Conservation (phyloP, 116 monocot genomes). For the Dioscorea cayenensis region DNA sequence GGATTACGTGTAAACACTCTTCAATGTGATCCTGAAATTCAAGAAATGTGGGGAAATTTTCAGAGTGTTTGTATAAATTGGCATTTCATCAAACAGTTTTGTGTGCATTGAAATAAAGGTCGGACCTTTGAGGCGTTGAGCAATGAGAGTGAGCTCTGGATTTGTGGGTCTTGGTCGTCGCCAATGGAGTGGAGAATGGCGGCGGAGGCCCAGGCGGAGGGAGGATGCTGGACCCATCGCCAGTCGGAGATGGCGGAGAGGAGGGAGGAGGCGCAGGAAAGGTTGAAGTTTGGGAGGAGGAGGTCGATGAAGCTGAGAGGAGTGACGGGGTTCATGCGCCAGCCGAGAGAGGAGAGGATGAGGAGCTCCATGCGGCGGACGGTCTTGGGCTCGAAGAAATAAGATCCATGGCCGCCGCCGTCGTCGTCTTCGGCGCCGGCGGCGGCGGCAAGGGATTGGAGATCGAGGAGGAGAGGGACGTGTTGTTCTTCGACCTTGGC, state of each 20-base stretch:
- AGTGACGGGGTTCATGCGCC: constrained; percentile 66
- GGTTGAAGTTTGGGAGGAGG: constrained; percentile 17
- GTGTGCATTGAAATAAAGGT: not conserved
- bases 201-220: constrained; percentile 54
- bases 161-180: not conserved
- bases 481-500: constrained; percentile 78
- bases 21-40: constrained; percentile 26
- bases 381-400: constrained; percentile 67
- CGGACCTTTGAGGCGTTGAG: constrained; percentile 37
- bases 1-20: constrained; percentile 29
- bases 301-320: constrained; percentile 41
- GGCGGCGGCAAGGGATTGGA: constrained; percentile 30
- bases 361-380: constrained; percentile 71
- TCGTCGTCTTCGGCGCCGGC: not conserved
- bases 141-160: constrained; percentile 7
- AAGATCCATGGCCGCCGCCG: constrained; percentile 6
- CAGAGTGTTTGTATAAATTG: not conserved
- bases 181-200: constrained; percentile 29
- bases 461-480: constrained; percentile 67
- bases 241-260: constrained; percentile 33
- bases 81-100: not conserved
- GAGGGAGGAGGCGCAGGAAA: constrained; percentile 11
- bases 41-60: not conserved
- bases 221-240: constrained; percentile 45
- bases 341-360: constrained; percentile 58